These are phyloP conservation scores for Musa acuminata DNA, from an alignment of 176 grass and related monocot genomes.

Conservation along the genomic window DNA sequence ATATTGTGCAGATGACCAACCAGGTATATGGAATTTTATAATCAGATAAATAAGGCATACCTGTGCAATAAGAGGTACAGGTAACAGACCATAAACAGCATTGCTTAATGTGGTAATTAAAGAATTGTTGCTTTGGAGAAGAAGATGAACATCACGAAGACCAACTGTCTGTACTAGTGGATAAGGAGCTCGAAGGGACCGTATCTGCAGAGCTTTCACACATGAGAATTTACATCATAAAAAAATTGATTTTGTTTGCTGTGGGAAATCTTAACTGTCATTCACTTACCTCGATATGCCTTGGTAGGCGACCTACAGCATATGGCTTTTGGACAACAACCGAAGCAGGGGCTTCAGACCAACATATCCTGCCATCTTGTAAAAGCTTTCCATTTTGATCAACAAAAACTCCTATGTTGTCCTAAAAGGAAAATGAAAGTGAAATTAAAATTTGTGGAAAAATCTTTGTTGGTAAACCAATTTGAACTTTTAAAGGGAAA, in stretches of 20 bases:
- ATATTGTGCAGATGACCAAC: neutral
- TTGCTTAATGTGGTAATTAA: slow-evolving; percentile 64
- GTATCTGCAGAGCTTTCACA: slow-evolving; percentile 58
- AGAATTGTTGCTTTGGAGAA: slow-evolving; percentile 77
- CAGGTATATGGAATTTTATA: neutral
- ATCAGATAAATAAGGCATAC: slow-evolving; percentile 24
- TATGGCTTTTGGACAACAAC: slow-evolving; percentile 76
- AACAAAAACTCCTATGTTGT: slow-evolving; percentile 95
- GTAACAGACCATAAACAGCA: slow-evolving; percentile 71
- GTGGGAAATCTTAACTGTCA: neutral
- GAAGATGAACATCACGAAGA: slow-evolving; percentile 80
- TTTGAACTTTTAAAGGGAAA: neutral
- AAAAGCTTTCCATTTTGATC: slow-evolving; percentile 98
- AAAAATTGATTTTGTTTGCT: neutral
- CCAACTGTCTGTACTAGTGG: slow-evolving; percentile 75
- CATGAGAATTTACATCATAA: slow-evolving; percentile 2
- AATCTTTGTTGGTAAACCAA: neutral
- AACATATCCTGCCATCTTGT: slow-evolving; percentile 93
- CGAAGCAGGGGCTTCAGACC: slow-evolving; percentile 71
- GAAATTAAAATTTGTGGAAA: neutral
- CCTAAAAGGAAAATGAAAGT: slow-evolving; percentile 39
- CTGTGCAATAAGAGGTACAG: slow-evolving; percentile 93
- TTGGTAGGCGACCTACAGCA: slow-evolving; percentile 61
- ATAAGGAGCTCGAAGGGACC: slow-evolving; percentile 78
- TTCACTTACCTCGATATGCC: slow-evolving; percentile 63